phyloP scores from a whole-genome alignment of 345 rosid genomes.

The Moricandia arvensis region DNA sequence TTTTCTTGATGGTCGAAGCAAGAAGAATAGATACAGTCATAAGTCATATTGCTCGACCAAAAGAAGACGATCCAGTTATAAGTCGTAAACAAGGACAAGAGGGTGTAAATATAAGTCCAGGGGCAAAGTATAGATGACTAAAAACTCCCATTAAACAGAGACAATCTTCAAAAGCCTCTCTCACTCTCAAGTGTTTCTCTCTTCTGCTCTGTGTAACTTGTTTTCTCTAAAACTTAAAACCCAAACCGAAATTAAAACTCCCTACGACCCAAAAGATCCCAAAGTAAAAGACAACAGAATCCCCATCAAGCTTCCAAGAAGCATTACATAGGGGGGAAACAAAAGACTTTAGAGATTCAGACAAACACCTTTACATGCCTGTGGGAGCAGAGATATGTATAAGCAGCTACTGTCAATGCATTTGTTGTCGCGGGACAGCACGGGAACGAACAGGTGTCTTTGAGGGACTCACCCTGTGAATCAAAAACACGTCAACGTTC shows the following conservation, averaged over 20 bases:
- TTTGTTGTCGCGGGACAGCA: conserved; percentile 18
- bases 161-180: conserved; percentile 18
- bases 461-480: conserved; percentile 40
- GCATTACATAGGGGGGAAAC: conserved; percentile 22
- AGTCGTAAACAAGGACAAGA: background rate
- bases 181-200: conserved; percentile 1
- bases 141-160: conserved; percentile 26
- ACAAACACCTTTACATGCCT: conserved; percentile 37
- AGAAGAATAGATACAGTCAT: background rate
- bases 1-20: background rate
- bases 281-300: conserved; percentile 25
- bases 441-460: conserved; percentile 39
- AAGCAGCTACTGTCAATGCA: conserved; percentile 25
- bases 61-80: background rate
- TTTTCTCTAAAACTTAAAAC: conserved; percentile 17
- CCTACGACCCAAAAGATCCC: conserved; percentile 25
- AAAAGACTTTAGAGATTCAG: conserved; percentile 23
- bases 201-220: conserved; percentile 17
- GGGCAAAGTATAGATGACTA: conserved; percentile 25
- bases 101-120: background rate
- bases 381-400: conserved; percentile 20
- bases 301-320: conserved; percentile 34
- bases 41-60: background rate
- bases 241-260: conserved; percentile 5
- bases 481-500: background rate